Base-by-base conservation (phyloP, 176 grass and related monocot genomes). In the Zea luxurians region DNA sequence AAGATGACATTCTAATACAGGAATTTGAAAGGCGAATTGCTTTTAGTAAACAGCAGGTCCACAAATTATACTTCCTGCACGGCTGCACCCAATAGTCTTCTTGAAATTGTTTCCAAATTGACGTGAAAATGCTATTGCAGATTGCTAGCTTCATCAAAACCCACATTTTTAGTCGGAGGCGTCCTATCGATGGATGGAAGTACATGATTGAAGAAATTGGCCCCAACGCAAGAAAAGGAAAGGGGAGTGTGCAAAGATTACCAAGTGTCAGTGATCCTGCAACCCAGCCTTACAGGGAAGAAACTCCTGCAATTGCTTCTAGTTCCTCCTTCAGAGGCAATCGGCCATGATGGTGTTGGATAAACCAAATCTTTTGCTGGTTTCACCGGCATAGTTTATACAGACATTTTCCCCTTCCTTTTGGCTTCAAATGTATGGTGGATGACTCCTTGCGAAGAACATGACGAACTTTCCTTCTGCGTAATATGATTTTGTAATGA, bases 1-100 rank as follows among this genome's bases (percentile, higher is more conserved):
- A 99, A 83, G 92, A 99, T 46, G 96, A 95, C 61, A 95, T 93
- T 70, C 96, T 99, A 82, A 92, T 99, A 70, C 96, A 95, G 86
- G 96, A 99, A 81, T 99, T 99, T 18, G 92, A 99, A 80, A 83
- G 96, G 21, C 78, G 92, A 21, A 95, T 92, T 12, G 89, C 96
- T 85, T 99, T 99, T 88, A 92, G 89, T 72, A 99, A 95, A 87
- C 87, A 88, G 59, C 92, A 99, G 90, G 96, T 99, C 10, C 77
- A 78, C 0, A 62, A 11, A 16, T 0, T 5, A 61, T 48, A 42
- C n/a, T 72, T 75, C 65, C 2, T 57, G 13, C 10, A 61, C 43
- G 9, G 6, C 2, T 57, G 13, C 10, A 61, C 43, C 13, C 8
- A 13, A 3, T 53, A 44, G 34, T 76, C 7, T 72, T 79, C 8